These are phyloP conservation scores for Tillandsia leiboldiana DNA, from an alignment of 176 grass and related monocot species.

Conservation along the genomic window DNA sequence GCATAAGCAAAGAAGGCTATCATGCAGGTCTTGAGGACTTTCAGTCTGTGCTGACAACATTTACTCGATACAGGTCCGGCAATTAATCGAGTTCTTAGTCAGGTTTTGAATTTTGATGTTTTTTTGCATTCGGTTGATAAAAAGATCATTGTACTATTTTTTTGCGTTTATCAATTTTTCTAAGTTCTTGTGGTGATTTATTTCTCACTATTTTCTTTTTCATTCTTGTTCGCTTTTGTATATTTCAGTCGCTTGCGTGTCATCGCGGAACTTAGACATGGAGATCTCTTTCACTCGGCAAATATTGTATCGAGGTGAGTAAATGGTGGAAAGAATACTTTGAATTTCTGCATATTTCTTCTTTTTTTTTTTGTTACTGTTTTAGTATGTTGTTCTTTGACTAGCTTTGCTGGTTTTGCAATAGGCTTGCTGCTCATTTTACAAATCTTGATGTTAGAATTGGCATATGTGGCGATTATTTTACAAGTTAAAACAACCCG, in stretches of 20 bases:
- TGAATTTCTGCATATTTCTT: neutral
- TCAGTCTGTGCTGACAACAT: slow-evolving; percentile 94
- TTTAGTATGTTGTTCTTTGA: slow-evolving; percentile 1
- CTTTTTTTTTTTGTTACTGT: slow-evolving; percentile 7
- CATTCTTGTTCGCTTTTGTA: slow-evolving; percentile 12
- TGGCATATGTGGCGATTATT: no score
- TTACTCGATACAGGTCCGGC: slow-evolving; percentile 84
- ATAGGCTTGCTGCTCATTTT: neutral
- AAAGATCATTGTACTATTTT: neutral
- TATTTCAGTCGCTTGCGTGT: slow-evolving; percentile 61
- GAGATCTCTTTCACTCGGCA: slow-evolving; percentile 92
- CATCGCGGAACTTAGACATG: slow-evolving; percentile 95
- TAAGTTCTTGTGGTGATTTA: neutral
- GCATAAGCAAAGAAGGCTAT: slow-evolving; percentile 81
- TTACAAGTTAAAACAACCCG: no score
- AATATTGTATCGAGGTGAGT: slow-evolving; percentile 98
- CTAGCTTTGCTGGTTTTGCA: neutral
- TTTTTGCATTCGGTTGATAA: neutral
- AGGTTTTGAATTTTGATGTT: slow-evolving; percentile 2
- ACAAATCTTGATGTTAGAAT: no score
- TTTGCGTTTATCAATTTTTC: neutral
- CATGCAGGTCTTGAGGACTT: slow-evolving; percentile 89
- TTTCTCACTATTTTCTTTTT: slow-evolving; percentile 3
- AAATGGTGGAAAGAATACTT: neutral
- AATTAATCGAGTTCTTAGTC: slow-evolving; percentile 13